These are phyloP conservation scores for Orbilia oligospora DNA, from an alignment of 2,329 filamentous ascomycete species.

Conservation along the genomic window DNA sequence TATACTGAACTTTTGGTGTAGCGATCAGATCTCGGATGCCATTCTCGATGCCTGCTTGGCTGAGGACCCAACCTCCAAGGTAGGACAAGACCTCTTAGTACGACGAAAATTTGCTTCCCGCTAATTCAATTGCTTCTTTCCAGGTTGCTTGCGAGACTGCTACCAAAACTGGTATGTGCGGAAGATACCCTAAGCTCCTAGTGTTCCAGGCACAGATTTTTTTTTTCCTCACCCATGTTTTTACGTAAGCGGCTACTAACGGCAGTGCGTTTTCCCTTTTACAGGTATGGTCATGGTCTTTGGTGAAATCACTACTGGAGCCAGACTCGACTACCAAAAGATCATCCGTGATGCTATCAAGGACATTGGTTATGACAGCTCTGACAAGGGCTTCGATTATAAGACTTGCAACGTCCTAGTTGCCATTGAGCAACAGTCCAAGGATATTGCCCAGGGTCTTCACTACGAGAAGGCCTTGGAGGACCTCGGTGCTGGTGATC, in stretches of 20 bases:
- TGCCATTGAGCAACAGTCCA: conserved; percentile 98
- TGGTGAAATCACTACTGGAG: conserved; percentile 98
- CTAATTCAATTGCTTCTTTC: conserved; percentile 30
- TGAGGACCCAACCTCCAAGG: conserved; percentile 97
- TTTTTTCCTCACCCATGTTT: conserved; percentile 60
- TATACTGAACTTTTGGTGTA: conserved; percentile 37
- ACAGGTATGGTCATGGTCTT: conserved; percentile 93
- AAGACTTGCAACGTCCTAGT: conserved; percentile 99
- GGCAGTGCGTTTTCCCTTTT: conserved; percentile 29
- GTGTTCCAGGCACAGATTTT: conserved; percentile 16
- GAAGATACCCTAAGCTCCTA: conserved; percentile 29
- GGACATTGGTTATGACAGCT: conserved; percentile 98
- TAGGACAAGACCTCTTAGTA: conserved; percentile 62
- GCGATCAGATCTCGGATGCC: conserved; percentile 97
- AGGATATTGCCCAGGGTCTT: conserved; percentile 98
- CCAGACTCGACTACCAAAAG: conserved; percentile 97
- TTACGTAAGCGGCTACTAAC: conserved; percentile 40
- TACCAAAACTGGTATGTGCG: conserved; percentile 88
- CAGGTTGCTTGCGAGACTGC: conserved; percentile 95
- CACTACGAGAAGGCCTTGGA: conserved; percentile 98
- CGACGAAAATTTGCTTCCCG: conserved; percentile 37
- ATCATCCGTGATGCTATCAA: conserved; percentile 94
- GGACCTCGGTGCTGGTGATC: conserved; percentile 98
- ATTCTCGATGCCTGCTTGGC: conserved; percentile 97
- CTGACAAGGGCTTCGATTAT: conserved; percentile 99